Conservation (phyloP, 257 asterid genomes). For the Przewalskia tangutica region DNA sequence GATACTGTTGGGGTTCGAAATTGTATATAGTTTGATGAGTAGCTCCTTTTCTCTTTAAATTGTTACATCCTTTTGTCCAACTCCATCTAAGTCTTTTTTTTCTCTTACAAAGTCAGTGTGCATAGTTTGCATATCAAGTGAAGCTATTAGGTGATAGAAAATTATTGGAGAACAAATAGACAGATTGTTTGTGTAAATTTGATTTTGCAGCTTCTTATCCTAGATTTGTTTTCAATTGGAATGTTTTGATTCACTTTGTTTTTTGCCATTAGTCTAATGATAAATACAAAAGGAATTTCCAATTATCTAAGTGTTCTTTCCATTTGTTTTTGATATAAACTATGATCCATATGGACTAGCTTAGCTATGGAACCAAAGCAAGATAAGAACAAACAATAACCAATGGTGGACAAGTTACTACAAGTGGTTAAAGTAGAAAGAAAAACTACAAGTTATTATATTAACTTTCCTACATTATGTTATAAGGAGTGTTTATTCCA, state of each 20-base stretch:
- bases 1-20: slow-evolving; percentile 7
- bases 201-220: not conserved
- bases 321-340: not conserved
- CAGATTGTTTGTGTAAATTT: not conserved
- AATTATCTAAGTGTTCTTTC: not conserved
- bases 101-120: not conserved
- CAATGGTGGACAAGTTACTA: not conserved
- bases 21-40: slow-evolving; percentile 20
- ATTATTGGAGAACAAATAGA: not conserved
- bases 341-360: not conserved
- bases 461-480: not conserved
- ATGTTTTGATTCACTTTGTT: not conserved
- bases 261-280: not conserved
- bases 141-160: not conserved
- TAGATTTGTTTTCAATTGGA: not conserved
- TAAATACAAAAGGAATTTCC: not conserved
- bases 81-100: not conserved
- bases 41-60: not conserved
- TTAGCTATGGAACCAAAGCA: not conserved
- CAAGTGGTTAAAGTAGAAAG: not conserved
- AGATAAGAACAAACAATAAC: not conserved
- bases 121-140: not conserved
- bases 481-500: not conserved
- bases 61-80: slow-evolving; percentile 4
- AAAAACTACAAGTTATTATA: not conserved